Evolutionary conservation across 2,329 filamentous ascomycete genomes (phyloP).

Genomic region (Ceratocystis ficicola): DNA sequence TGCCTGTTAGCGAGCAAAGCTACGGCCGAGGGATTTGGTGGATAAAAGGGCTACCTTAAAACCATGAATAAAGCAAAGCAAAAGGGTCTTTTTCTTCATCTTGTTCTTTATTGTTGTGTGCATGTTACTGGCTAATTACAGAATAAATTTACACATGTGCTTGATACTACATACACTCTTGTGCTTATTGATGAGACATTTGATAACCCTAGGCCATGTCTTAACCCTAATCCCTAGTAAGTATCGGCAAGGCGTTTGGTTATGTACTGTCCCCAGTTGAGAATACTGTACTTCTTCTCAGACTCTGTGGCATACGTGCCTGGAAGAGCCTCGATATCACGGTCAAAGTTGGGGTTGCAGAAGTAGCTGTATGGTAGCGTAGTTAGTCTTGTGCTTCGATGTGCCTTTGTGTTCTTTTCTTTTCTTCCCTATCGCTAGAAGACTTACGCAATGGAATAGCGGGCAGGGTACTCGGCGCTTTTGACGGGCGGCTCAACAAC

Average conservation of each 20-base stretch:
- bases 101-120: neutral
- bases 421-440: neutral
- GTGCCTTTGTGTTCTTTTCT: neutral
- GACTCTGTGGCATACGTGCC: slow-evolving; percentile 54
- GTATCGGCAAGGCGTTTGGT: slow-evolving; percentile 67
- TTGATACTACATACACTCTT: neutral
- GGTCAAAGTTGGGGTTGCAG: slow-evolving; percentile 72
- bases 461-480: slow-evolving; percentile 52
- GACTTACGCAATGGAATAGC: slow-evolving; percentile 71
- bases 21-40: slow-evolving; percentile 13
- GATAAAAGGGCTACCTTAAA: slow-evolving; percentile 50
- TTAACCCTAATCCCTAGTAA: slow-evolving; percentile 36
- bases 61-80: slow-evolving; percentile 77
- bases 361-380: slow-evolving; percentile 49
- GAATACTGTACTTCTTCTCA: slow-evolving; percentile 66
- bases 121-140: neutral
- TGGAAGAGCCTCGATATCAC: slow-evolving; percentile 66
- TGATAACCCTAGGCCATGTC: too few relatives aligned
- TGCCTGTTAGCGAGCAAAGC: neutral
- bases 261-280: slow-evolving; percentile 72
- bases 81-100: slow-evolving; percentile 60
- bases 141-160: neutral
- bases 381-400: neutral
- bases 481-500: slow-evolving; percentile 71
- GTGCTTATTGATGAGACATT: neutral